phyloP scores from a whole-genome alignment of 2,329 filamentous ascomycete species.

The Cladorrhinum sp. region DNA sequence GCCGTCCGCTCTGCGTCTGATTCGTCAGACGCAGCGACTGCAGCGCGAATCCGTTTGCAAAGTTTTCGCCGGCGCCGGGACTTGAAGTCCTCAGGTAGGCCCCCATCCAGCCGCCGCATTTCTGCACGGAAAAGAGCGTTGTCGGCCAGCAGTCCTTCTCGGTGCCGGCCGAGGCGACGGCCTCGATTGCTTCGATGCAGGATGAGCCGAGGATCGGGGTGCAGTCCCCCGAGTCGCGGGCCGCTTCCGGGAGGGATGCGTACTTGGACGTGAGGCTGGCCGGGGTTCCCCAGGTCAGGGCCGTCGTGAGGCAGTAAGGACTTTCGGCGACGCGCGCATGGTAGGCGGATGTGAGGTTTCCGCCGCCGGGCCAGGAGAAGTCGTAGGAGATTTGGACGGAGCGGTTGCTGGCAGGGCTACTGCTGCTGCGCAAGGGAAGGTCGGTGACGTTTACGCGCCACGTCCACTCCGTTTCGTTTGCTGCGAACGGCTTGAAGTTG shows the following conservation, averaged over 20 bases:
- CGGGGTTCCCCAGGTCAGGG: not conserved
- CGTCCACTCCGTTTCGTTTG: not conserved
- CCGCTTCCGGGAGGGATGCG: not conserved
- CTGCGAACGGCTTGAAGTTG: not conserved
- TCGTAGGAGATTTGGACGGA: not conserved
- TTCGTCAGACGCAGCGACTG: not conserved
- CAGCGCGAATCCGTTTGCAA: not conserved
- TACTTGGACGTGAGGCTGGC: not conserved
- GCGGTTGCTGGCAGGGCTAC: not conserved
- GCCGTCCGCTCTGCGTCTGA: not conserved
- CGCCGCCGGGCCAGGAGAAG: not conserved
- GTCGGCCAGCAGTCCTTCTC: too few relatives aligned
- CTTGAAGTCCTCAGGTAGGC: too few relatives aligned
- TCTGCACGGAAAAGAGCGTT: too few relatives aligned
- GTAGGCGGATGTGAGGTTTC: not conserved
- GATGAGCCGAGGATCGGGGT: not conserved
- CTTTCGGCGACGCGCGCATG: not conserved
- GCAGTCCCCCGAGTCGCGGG: not conserved
- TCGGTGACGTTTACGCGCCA: not conserved
- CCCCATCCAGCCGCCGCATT: not conserved
- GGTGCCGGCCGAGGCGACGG: too few relatives aligned
- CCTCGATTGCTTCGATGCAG: not conserved
- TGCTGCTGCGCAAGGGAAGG: not conserved
- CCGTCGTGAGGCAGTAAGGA: not conserved
- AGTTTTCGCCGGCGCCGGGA: too few relatives aligned